A percentile compares a stretch with the other conserved stretches of the same genome.
Evolutionary conservation across 2,329 filamentous ascomycete genomes (phyloP).

Genomic region (Fusarium sp.): DNA sequence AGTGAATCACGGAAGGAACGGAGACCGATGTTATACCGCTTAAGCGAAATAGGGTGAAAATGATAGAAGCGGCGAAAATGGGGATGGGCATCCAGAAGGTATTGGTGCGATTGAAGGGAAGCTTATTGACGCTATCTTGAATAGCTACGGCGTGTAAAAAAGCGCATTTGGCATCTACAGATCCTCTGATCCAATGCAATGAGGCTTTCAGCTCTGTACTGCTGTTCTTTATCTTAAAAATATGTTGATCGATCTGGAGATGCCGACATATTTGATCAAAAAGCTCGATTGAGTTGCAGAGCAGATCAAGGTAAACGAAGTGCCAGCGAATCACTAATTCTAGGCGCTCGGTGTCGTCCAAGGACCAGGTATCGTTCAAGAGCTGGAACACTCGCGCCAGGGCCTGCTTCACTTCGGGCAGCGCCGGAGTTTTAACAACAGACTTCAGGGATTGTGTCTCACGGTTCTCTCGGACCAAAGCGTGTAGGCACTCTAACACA

Average conservation of each 20-base stretch:
- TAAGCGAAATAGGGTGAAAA: background rate
- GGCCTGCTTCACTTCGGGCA: background rate
- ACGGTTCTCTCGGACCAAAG: background rate
- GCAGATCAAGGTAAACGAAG: background rate
- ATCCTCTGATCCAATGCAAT: background rate
- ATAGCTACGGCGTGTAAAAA: background rate
- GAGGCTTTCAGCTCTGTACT: background rate
- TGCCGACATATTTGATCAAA: constrained; percentile 1
- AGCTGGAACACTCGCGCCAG: background rate
- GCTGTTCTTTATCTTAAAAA: background rate
- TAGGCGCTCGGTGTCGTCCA: background rate
- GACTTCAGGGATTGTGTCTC: background rate
- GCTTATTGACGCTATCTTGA: background rate
- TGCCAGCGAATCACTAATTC: background rate
- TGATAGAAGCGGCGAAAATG: background rate
- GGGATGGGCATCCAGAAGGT: background rate
- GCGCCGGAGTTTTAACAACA: background rate
- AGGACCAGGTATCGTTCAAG: background rate
- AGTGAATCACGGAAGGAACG: background rate
- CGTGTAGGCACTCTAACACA: background rate
- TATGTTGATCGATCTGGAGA: background rate
- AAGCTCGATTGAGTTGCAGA: background rate
- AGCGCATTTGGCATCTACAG: background rate
- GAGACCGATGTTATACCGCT: background rate
- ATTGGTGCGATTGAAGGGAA: background rate